Percentiles rank a stretch among this genome's conserved stretches.
Evolutionary conservation across 2,329 filamentous ascomycete genomes (phyloP).

Genomic region (Fusarium longipes): DNA sequence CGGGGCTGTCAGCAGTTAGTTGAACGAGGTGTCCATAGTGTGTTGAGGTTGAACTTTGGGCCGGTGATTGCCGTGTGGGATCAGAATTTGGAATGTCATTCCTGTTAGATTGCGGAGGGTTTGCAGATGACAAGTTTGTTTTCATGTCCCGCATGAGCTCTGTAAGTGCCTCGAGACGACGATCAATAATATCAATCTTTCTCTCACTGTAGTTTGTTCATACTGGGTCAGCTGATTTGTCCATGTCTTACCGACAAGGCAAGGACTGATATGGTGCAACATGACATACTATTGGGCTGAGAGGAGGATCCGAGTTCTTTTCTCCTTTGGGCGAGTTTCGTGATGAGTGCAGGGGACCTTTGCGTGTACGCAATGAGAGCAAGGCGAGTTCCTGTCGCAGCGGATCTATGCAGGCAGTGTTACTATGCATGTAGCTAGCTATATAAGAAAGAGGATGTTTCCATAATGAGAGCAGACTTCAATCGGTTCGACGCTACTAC

Average conservation of each 20-base stretch:
- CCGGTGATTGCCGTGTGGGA: constrained; percentile 23
- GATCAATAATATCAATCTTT: constrained; percentile 55
- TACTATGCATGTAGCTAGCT: constrained; percentile 23
- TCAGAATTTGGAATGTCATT: constrained; percentile 32
- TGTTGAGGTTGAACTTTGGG: constrained; percentile 28
- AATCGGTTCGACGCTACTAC: not conserved
- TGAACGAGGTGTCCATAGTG: constrained; percentile 36
- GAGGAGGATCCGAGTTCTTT: constrained; percentile 52
- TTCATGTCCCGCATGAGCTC: constrained; percentile 51
- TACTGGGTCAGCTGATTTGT: not conserved
- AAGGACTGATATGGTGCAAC: not conserved
- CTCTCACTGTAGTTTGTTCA: constrained; percentile 46
- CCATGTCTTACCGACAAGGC: not conserved
- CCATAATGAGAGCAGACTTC: not conserved
- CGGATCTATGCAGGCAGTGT: constrained; percentile 46
- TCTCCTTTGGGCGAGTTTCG: constrained; percentile 50
- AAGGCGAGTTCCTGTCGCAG: constrained; percentile 53
- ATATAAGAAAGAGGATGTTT: not conserved
- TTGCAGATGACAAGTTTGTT: constrained; percentile 37
- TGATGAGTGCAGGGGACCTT: constrained; percentile 53
- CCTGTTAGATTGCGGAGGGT: constrained; percentile 11
- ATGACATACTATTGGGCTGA: constrained; percentile 53
- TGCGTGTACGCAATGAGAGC: constrained; percentile 52
- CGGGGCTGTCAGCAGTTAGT: constrained; percentile 43
- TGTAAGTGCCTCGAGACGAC: constrained; percentile 51